Evolutionary conservation across 768 basidiomycete genomes (phyloP).

Genomic region (Tylopilus intermedius): DNA sequence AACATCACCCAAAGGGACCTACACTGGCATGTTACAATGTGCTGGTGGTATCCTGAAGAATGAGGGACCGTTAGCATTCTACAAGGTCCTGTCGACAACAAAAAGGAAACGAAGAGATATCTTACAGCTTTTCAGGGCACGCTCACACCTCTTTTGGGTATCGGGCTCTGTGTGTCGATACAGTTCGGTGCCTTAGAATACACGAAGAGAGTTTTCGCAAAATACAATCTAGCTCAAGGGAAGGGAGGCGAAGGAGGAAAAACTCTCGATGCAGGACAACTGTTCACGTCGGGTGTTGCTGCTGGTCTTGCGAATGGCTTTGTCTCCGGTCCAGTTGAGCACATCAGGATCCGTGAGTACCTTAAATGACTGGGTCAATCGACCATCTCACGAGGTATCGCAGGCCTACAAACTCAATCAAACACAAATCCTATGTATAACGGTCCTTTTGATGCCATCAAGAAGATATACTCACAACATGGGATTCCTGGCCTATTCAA

Average conservation of each 20-base stretch:
- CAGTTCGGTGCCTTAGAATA: slow-evolving; percentile 90
- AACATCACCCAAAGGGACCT: slow-evolving; percentile 87
- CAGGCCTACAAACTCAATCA: slow-evolving; percentile 90
- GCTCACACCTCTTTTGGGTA: slow-evolving; percentile 82
- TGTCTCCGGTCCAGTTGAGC: slow-evolving; percentile 94
- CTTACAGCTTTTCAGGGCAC: slow-evolving; percentile 59
- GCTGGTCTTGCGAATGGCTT: slow-evolving; percentile 90
- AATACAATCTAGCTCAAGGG: slow-evolving; percentile 54
- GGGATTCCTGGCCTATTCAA: slow-evolving; percentile 88
- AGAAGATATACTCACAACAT: slow-evolving; percentile 69
- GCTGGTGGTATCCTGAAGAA: slow-evolving; percentile 86
- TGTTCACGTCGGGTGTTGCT: slow-evolving; percentile 70
- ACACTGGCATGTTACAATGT: slow-evolving; percentile 82
- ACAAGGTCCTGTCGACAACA: slow-evolving; percentile 57
- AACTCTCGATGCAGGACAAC: slow-evolving; percentile 55
- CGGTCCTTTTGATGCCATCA: slow-evolving; percentile 86
- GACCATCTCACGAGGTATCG: slow-evolving; percentile 3
- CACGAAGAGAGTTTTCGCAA: slow-evolving; percentile 73
- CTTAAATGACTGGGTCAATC: not conserved
- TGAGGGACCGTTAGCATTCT: slow-evolving; percentile 91
- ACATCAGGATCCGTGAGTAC: slow-evolving; percentile 71
- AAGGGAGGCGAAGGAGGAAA: slow-evolving; percentile 63
- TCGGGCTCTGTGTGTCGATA: slow-evolving; percentile 93
- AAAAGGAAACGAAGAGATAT: not conserved
- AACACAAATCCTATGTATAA: slow-evolving; percentile 67